Conservation (phyloP, 2,329 filamentous ascomycete species). For the Colletotrichum nymphaeae region DNA sequence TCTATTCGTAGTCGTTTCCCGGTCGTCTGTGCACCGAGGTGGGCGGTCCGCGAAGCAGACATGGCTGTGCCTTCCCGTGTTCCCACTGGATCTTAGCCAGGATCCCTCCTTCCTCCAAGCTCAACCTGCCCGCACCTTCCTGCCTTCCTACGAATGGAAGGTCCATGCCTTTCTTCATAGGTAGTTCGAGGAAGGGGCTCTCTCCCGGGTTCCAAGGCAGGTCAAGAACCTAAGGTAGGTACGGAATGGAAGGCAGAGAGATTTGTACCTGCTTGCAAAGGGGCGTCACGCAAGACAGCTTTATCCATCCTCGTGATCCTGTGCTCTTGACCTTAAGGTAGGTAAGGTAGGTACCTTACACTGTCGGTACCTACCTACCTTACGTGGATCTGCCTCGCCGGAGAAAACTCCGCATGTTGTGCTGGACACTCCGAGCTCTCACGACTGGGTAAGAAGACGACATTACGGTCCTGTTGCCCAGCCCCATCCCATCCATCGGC, state of each 20-base stretch:
- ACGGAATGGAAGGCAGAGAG: too few relatives aligned
- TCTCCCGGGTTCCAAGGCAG: too few relatives aligned
- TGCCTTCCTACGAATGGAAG: too few relatives aligned
- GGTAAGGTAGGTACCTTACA: too few relatives aligned
- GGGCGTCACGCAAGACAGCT: neutral
- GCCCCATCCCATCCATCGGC: slow-evolving; percentile 1
- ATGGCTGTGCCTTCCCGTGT: neutral
- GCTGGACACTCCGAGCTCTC: slow-evolving; percentile 23
- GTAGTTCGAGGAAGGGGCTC: too few relatives aligned
- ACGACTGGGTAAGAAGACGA: neutral
- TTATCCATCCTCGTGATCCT: neutral
- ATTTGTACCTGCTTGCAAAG: too few relatives aligned
- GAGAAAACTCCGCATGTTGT: slow-evolving; percentile 29
- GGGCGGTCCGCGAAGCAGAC: slow-evolving; percentile 21
- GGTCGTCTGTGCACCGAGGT: neutral
- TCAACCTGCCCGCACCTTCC: neutral
- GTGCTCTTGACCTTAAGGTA: neutral
- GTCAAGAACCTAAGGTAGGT: too few relatives aligned
- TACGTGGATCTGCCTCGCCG: neutral
- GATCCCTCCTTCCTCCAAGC: neutral
- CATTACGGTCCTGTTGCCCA: too few relatives aligned
- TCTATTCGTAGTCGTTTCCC: too few relatives aligned
- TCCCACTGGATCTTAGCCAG: neutral
- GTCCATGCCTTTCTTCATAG: too few relatives aligned
- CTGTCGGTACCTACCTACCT: too few relatives aligned